Evolutionary conservation across 768 basidiomycete genomes (phyloP).

Genomic region (Suillus spraguei): DNA sequence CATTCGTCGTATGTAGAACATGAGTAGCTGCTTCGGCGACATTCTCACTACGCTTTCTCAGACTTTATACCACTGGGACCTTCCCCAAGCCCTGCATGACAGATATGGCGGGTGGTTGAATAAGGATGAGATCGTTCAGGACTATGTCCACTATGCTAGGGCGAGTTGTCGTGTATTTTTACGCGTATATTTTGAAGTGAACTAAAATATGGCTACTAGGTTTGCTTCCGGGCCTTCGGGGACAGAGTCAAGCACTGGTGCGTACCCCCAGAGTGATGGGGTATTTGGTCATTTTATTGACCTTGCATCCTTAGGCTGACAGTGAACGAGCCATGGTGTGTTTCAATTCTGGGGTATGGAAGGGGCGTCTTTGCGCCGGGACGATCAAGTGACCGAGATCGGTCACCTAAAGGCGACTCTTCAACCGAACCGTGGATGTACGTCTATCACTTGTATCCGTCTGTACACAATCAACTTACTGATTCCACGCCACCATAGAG

Average conservation of each 20-base stretch:
- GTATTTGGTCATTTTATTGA: slow-evolving; percentile 22
- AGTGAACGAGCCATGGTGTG: slow-evolving; percentile 77
- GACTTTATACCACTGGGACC: slow-evolving; percentile 81
- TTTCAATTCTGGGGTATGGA: slow-evolving; percentile 70
- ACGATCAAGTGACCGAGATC: slow-evolving; percentile 61
- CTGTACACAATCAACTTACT: neutral
- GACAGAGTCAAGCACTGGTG: slow-evolving; percentile 78
- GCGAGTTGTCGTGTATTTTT: slow-evolving; percentile 31
- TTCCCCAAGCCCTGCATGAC: slow-evolving; percentile 73
- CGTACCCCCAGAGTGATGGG: slow-evolving; percentile 12
- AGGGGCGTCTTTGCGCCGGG: slow-evolving; percentile 74
- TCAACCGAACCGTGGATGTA: slow-evolving; percentile 73
- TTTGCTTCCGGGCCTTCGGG: slow-evolving; percentile 76
- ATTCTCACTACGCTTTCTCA: slow-evolving; percentile 24
- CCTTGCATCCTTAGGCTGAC: slow-evolving; percentile 53
- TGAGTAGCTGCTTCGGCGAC: neutral
- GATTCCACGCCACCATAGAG: slow-evolving; percentile 40
- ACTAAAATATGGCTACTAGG: slow-evolving; percentile 31
- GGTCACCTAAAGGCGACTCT: slow-evolving; percentile 62
- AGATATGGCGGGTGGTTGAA: slow-evolving; percentile 78
- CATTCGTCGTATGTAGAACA: slow-evolving; percentile 58
- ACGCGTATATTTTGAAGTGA: slow-evolving; percentile 10
- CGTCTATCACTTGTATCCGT: slow-evolving; percentile 27
- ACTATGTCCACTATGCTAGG: slow-evolving; percentile 62
- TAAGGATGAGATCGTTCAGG: slow-evolving; percentile 67